phyloP scores from a whole-genome alignment of 768 basidiomycete species.

The Tulasnella sp. region DNA sequence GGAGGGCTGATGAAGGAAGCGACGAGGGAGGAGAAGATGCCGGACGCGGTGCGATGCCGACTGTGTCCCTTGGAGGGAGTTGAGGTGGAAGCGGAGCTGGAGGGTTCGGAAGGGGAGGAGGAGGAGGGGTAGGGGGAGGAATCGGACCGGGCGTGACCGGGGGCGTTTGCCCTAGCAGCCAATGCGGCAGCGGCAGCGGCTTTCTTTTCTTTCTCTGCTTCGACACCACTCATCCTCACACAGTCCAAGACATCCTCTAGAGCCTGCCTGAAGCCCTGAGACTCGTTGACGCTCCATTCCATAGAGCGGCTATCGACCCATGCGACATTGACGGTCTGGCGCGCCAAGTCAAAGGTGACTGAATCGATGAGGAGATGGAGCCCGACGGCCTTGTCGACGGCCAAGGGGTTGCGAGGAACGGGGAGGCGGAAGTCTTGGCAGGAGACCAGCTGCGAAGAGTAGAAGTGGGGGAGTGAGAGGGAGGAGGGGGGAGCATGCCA shows the following conservation, averaged over 20 bases:
- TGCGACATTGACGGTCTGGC: slow-evolving; percentile 8
- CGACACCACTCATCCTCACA: slow-evolving; percentile 10
- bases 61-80: background rate
- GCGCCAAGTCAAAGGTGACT: slow-evolving; percentile 15
- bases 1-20: slow-evolving; percentile 13
- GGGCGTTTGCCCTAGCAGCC: background rate
- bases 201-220: slow-evolving; percentile 16
- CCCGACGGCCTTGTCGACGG: slow-evolving; percentile 15
- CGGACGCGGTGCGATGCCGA: slow-evolving; percentile 14
- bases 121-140: background rate
- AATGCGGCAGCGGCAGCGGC: slow-evolving; percentile 5
- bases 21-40: slow-evolving; percentile 17
- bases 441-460: slow-evolving; percentile 9
- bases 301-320: slow-evolving; percentile 9
- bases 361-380: slow-evolving; percentile 14
- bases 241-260: slow-evolving; percentile 13
- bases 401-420: slow-evolving; percentile 11
- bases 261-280: slow-evolving; percentile 2
- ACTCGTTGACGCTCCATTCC: slow-evolving; percentile 5
- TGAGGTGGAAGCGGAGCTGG: background rate
- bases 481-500: slow-evolving; percentile 12
- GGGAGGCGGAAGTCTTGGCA: slow-evolving; percentile 7
- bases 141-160: background rate
- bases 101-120: background rate
- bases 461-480: slow-evolving; percentile 11